These are phyloP conservation scores for Brasilioporus rufonigricans DNA, from an alignment of 768 basidiomycete species.

Conservation along the genomic window DNA sequence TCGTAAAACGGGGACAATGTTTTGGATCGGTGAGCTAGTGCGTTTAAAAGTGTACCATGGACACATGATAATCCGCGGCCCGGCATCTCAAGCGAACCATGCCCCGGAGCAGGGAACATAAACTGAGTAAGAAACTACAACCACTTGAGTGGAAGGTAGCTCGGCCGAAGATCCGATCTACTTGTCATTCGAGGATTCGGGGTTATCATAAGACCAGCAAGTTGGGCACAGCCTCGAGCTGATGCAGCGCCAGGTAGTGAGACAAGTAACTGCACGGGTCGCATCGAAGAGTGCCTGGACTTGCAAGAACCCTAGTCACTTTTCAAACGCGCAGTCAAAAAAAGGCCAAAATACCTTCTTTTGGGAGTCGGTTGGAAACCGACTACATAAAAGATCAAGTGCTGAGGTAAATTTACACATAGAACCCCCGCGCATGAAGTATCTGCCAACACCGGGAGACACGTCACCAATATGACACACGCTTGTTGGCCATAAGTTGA, in stretches of 20 bases:
- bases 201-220: background rate
- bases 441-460: background rate
- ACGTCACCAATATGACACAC: background rate
- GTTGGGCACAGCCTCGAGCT: too few species aligned
- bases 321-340: background rate
- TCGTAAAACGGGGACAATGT: background rate
- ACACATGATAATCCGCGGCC: background rate
- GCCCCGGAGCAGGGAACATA: background rate
- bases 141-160: background rate
- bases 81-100: background rate
- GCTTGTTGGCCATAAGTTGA: background rate
- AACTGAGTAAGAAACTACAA: background rate
- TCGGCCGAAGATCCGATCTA: constrained; percentile 13
- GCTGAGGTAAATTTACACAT: background rate
- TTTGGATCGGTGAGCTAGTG: background rate
- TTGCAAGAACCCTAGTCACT: background rate
- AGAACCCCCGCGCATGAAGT: background rate
- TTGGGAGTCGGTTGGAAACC: background rate
- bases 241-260: background rate
- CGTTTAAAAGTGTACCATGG: constrained; percentile 1
- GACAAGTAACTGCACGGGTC: background rate
- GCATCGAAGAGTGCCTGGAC: background rate
- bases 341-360: background rate
- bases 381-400: background rate
- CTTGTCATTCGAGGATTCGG: background rate